Percentiles rank a stretch among this genome's conserved stretches.
Evolutionary conservation across 495 filamentous ascomycete genomes (phyloP).

Genomic region (Penicillium lagena): DNA sequence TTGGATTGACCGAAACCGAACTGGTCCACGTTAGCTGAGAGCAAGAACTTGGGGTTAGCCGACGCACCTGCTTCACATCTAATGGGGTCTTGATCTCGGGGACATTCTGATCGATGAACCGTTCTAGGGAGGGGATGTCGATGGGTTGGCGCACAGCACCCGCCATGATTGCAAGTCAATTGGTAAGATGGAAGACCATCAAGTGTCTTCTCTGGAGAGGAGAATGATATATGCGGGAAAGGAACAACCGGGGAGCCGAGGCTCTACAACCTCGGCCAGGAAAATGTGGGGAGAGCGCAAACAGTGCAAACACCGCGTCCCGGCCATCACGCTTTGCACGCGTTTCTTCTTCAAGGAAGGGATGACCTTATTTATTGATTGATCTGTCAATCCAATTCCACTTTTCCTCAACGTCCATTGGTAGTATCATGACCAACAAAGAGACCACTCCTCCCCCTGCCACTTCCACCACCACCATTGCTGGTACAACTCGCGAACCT

Average conservation of each 20-base stretch:
- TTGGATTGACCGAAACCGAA: conserved; percentile 98
- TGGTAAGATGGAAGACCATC: not conserved
- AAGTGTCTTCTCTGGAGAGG: too few species aligned
- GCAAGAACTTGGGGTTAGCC: not conserved
- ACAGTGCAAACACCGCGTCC: conserved; percentile 18
- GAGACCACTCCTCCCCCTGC: conserved; percentile 35
- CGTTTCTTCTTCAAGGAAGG: too few species aligned
- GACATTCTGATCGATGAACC: conserved; percentile 67
- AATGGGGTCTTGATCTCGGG: conserved; percentile 75
- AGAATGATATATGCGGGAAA: too few species aligned
- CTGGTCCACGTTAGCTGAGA: conserved; percentile 31
- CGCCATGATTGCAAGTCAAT: conserved; percentile 55
- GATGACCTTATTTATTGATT: too few species aligned
- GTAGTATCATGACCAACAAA: conserved; percentile 46
- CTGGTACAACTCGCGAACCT: conserved; percentile 33
- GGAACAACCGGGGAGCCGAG: conserved; percentile 22
- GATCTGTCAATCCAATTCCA: not conserved
- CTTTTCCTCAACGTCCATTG: not conserved
- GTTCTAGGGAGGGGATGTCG: conserved; percentile 67
- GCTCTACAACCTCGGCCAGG: conserved; percentile 5
- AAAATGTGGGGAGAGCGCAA: conserved; percentile 10
- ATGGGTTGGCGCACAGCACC: conserved; percentile 85
- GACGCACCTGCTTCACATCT: conserved; percentile 76
- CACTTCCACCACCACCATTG: conserved; percentile 4
- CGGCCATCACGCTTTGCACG: conserved; percentile 18